A percentile compares a stretch with the other conserved stretches of the same genome.
Evolutionary conservation across 1,139 yeast species (phyloP).

Genomic region (Protomyces inundatus): DNA sequence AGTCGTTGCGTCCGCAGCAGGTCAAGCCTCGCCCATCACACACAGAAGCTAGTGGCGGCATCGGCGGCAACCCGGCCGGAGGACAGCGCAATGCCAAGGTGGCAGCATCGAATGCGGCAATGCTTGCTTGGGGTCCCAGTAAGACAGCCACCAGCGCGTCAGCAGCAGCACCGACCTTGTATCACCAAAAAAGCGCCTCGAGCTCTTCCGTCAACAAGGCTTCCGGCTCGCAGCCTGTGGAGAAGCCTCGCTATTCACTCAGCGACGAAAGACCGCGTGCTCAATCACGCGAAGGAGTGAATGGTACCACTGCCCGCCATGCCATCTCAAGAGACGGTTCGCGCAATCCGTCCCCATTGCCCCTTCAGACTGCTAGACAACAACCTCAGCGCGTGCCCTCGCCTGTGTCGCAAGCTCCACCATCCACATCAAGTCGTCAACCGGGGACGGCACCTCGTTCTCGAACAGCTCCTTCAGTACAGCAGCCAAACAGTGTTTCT

Average conservation of each 20-base stretch:
- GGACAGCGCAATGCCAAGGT: constrained; percentile 20
- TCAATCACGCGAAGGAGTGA: constrained; percentile 1
- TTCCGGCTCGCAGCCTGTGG: background rate
- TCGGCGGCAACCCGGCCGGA: background rate
- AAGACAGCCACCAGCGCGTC: background rate
- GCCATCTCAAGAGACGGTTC: constrained; percentile 1
- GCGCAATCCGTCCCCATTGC: constrained; percentile 21
- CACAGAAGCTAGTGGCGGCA: background rate
- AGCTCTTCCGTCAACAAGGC: constrained; percentile 6
- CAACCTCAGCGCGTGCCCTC: constrained; percentile 13
- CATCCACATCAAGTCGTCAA: background rate
- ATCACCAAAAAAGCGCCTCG: constrained; percentile 7
- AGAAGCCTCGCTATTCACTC: constrained; percentile 16
- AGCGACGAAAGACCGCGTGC: constrained; percentile 5
- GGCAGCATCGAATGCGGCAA: constrained; percentile 24
- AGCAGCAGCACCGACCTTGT: background rate
- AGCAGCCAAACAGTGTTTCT: background rate
- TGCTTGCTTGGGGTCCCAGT: constrained; percentile 27
- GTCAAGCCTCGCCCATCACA: constrained; percentile 11
- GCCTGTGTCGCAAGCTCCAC: background rate
- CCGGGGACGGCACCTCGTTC: background rate
- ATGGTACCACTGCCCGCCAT: constrained; percentile 1
- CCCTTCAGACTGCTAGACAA: background rate
- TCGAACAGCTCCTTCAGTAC: background rate
- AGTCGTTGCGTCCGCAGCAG: constrained; percentile 8